These are phyloP conservation scores for Hypoxylon sp. DNA, from an alignment of 2,329 filamentous ascomycete species.

Conservation along the genomic window DNA sequence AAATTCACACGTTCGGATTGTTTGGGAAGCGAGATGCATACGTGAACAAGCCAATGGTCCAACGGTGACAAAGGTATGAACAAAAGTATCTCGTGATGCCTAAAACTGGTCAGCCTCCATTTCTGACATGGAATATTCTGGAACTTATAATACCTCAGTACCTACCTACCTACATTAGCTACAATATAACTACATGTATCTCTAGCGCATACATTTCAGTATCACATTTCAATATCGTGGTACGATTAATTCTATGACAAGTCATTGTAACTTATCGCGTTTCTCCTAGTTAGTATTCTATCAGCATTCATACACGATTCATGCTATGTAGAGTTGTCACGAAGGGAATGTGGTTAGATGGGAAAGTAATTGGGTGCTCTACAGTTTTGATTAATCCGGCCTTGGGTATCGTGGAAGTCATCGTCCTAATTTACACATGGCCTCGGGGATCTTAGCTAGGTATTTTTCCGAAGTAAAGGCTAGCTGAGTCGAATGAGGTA, in stretches of 20 bases:
- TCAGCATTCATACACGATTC: too few relatives aligned
- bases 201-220: too few relatives aligned
- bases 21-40: slow-evolving; percentile 4
- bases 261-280: too few relatives aligned
- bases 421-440: slow-evolving; percentile 22
- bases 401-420: slow-evolving; percentile 35
- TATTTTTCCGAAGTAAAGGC: slow-evolving; percentile 2
- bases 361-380: slow-evolving; percentile 4
- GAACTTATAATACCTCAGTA: slow-evolving; percentile 25
- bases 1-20: not conserved
- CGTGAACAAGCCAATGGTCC: not conserved
- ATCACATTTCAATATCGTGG: too few relatives aligned
- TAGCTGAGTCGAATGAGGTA: too few relatives aligned
- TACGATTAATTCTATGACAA: too few relatives aligned
- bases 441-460: not conserved
- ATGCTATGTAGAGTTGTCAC: not conserved
- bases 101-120: slow-evolving; percentile 13
- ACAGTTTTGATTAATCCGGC: slow-evolving; percentile 16
- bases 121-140: slow-evolving; percentile 26
- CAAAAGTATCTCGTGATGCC: not conserved
- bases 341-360: not conserved
- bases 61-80: not conserved
- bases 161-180: not conserved
- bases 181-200: not conserved
- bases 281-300: too few relatives aligned